phyloP scores from a whole-genome alignment of 2,329 filamentous ascomycete species.

The Claviceps paspali region DNA sequence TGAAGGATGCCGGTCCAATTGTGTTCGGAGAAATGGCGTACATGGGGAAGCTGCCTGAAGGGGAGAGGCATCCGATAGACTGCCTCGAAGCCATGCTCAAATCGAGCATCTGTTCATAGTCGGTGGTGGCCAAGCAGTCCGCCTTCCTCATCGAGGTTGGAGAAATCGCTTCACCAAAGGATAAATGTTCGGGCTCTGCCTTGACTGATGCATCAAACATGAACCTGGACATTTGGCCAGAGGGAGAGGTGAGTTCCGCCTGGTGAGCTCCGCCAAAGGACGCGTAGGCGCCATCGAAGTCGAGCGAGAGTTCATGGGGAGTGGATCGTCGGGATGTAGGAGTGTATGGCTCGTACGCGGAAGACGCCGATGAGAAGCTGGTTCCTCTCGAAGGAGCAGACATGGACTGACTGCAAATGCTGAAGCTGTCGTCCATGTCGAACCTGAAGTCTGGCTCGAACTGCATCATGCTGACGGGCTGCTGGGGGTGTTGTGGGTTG shows the following conservation, averaged over 20 bases:
- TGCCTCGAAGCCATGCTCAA: slow-evolving; percentile 19
- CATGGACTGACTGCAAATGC: slow-evolving; percentile 21
- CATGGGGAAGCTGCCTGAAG: slow-evolving; percentile 20
- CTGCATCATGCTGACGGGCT: slow-evolving; percentile 18
- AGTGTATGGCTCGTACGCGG: slow-evolving; percentile 28
- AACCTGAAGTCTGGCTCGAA: slow-evolving; percentile 24
- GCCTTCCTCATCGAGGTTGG: slow-evolving; percentile 23
- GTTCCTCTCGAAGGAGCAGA: slow-evolving; percentile 19
- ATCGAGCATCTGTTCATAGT: slow-evolving; percentile 25
- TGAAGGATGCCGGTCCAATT: slow-evolving; percentile 19
- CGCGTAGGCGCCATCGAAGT: slow-evolving; percentile 21
- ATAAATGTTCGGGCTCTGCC: slow-evolving; percentile 18
- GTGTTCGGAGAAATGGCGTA: slow-evolving; percentile 20
- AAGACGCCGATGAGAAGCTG: slow-evolving; percentile 24
- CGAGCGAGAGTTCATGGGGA: slow-evolving; percentile 22
- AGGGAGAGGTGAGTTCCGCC: slow-evolving; percentile 22
- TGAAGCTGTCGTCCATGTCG: slow-evolving; percentile 25
- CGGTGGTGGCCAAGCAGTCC: slow-evolving; percentile 18
- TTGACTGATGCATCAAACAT: slow-evolving; percentile 20
- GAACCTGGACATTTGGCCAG: slow-evolving; percentile 18
- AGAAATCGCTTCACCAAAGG: slow-evolving; percentile 17
- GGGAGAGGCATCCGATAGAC: slow-evolving; percentile 22
- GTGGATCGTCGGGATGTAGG: slow-evolving; percentile 29
- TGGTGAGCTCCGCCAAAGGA: slow-evolving; percentile 13
- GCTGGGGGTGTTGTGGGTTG: background rate